A percentile compares a stretch with the other conserved stretches of the same genome.
These are phyloP conservation scores for Tetrapisispora arboricola DNA, from an alignment of 805 yeast species.

Conservation along the genomic window DNA sequence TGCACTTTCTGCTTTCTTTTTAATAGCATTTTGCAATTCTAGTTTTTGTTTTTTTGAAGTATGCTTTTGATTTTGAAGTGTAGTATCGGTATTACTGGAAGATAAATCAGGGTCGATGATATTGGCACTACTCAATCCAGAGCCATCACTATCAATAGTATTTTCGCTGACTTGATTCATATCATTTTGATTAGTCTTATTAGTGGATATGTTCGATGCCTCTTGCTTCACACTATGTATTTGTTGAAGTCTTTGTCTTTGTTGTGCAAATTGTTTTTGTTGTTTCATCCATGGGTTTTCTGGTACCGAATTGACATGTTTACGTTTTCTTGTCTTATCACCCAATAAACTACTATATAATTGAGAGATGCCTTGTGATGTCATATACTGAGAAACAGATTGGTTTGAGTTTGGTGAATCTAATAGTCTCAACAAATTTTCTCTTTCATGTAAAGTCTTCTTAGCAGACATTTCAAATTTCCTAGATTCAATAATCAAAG, in stretches of 20 bases:
- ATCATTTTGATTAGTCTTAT: not conserved
- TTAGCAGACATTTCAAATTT: conserved; percentile 88
- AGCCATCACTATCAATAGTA: not conserved
- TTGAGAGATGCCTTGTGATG: conserved; percentile 85
- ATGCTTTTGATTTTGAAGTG: conserved; percentile 11
- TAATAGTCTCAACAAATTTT: conserved; percentile 61
- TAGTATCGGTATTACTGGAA: conserved; percentile 5
- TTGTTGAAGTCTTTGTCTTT: conserved; percentile 27
- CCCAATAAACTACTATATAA: conserved; percentile 70
- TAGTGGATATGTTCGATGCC: not conserved
- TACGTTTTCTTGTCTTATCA: conserved; percentile 48
- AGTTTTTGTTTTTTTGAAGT: conserved; percentile 26
- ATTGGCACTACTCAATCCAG: not conserved
- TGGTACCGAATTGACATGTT: conserved; percentile 31
- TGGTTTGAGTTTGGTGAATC: conserved; percentile 83
- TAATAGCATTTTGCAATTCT: conserved; percentile 23
- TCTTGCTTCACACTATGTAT: conserved; percentile 12
- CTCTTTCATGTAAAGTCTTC: conserved; percentile 75
- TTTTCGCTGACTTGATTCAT: not conserved
- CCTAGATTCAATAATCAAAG: conserved; percentile 83
- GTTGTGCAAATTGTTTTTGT: conserved; percentile 33
- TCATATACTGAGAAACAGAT: conserved; percentile 61
- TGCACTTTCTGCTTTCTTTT: conserved; percentile 25
- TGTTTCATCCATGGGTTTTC: conserved; percentile 37
- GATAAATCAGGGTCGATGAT: not conserved